Evolutionary conservation across 306 rosid species (phyloP), one percentile per base, ranked within the genome.

Genomic region (Begonia peltatifolia): DNA sequence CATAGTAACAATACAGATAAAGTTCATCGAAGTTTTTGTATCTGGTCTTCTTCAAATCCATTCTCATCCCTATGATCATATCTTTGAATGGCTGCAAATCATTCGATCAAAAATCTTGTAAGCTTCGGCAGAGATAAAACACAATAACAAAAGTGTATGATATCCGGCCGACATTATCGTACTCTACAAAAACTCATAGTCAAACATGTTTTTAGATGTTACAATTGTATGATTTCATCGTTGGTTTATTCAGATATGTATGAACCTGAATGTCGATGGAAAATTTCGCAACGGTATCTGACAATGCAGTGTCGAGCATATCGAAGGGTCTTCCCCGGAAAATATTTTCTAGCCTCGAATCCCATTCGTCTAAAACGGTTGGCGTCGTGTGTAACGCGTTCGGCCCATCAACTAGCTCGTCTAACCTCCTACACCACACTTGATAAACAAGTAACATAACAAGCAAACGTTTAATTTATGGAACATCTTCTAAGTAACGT

Each of bases 341-440:
- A 18, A 88, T 87, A 55, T 88, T 84, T 6, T 46, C 66, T 53
- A 88, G 54, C 59, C 93, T 64, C 58, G 69, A 62, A 51, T 84
- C 95, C 97, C 97, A 89, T 57, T 94, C 66, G 50, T 84, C 97
- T 46, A 89, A 75, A 2, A 92, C 97, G 35, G 68, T 71, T 11
- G 97, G 93, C 1, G 97, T 89, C 17, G 81, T 84, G 74, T 84
- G 85, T 18, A 92, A 74, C 59, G 97, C 93, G 23, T 89, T 89
- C 18, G 97, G 97, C 3, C 97, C 95, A 71, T 89, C 97, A 50
- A 89, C 97, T 17, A 89, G 76, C 38, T 89, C 97, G 59, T 89
- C 97, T 9, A 94, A 84, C 60, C 97, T 84, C 68, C 97, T 78
- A 62, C 97, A 89, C 97, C 97, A 89, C 52, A 89, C 97, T 89